phyloP scores from a whole-genome alignment of 345 rosid species.

The Eucalyptus decipiens region DNA sequence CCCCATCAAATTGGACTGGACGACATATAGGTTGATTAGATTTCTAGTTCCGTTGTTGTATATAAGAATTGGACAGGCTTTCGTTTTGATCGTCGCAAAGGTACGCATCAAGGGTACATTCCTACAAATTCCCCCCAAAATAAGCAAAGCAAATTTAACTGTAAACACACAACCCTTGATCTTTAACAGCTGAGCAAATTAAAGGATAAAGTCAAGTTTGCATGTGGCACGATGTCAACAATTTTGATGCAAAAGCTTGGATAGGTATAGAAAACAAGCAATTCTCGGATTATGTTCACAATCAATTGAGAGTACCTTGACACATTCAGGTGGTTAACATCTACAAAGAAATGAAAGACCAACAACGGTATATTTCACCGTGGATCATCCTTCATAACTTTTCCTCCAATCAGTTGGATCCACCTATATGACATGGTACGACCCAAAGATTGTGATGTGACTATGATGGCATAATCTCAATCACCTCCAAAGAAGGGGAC shows the following conservation, averaged over 20 bases:
- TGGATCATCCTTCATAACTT: neutral
- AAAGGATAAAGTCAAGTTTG: neutral
- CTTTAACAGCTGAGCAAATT: fast-evolving
- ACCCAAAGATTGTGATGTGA: neutral
- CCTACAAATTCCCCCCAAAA: neutral
- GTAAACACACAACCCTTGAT: neutral
- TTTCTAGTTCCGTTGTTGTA: neutral
- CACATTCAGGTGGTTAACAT: neutral
- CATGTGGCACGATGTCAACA: fast-evolving
- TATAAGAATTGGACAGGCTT: neutral
- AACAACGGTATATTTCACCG: fast-evolving
- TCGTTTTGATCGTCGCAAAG: fast-evolving
- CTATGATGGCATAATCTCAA: neutral
- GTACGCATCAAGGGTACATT: neutral
- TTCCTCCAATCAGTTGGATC: neutral
- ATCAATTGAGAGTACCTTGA: neutral
- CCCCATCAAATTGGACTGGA: neutral
- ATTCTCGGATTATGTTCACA: neutral
- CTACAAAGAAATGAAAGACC: neutral
- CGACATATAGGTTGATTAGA: neutral
- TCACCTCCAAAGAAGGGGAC: neutral
- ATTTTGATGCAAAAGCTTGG: neutral
- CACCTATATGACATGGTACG: neutral
- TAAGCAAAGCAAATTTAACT: neutral
- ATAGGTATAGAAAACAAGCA: neutral